Evolutionary conservation across 1,284 basidiomycete genomes (phyloP).

Genomic region (Sporisorium exsertum): DNA sequence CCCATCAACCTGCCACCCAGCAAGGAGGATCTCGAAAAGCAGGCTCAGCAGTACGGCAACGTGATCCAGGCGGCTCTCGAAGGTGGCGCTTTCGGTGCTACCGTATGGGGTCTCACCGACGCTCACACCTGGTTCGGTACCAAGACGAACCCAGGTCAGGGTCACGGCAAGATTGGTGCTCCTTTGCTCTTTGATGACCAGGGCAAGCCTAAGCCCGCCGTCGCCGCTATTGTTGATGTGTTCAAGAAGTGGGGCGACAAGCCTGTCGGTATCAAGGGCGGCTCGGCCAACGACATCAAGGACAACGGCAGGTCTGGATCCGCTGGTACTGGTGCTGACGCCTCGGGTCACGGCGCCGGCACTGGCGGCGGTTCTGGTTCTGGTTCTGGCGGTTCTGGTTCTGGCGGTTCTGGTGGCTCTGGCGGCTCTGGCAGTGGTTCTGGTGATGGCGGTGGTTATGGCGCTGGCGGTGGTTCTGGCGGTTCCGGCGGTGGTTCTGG

Average conservation of each 20-base stretch:
- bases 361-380: not conserved
- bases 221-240: conserved; percentile 46
- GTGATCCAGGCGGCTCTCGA: conserved; percentile 40
- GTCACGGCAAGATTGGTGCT: conserved; percentile 31
- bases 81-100: conserved; percentile 35
- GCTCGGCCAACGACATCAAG: conserved; percentile 19
- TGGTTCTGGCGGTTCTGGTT: conserved; percentile 2
- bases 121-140: conserved; percentile 42
- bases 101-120: conserved; percentile 33
- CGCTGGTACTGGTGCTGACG: not conserved
- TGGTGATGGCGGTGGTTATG: conserved; percentile 12
- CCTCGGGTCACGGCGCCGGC: not conserved
- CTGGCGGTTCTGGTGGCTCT: not conserved
- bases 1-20: conserved; percentile 43
- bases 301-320: not conserved
- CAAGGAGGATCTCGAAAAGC: conserved; percentile 31
- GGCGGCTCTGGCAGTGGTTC: too few species aligned
- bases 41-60: conserved; percentile 49
- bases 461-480: too few species aligned
- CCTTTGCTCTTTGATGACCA: conserved; percentile 38
- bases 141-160: conserved; percentile 6
- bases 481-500: not conserved
- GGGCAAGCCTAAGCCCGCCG: conserved; percentile 43
- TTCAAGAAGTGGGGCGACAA: conserved; percentile 53
- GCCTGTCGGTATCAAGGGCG: conserved; percentile 36